These are phyloP conservation scores for Beauveria bassiana DNA, from an alignment of 2,329 filamentous ascomycete species.

Conservation along the genomic window DNA sequence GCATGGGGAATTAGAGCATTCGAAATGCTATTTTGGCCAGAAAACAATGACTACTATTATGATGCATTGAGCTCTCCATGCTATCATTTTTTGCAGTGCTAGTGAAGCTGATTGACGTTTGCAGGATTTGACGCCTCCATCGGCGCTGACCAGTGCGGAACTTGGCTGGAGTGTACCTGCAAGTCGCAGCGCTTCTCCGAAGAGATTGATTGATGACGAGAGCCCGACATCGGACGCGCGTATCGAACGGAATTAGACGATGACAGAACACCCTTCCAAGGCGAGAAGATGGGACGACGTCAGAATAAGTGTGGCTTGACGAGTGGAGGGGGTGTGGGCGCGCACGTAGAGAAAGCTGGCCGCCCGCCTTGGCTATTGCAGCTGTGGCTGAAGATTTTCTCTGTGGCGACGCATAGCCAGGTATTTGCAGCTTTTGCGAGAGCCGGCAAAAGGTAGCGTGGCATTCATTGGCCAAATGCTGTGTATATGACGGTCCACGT, in stretches of 20 bases:
- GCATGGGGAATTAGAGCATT: neutral
- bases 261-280: neutral
- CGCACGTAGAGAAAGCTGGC: neutral
- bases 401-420: neutral
- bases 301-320: slow-evolving; percentile 8
- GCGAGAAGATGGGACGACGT: slow-evolving; percentile 8
- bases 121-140: neutral
- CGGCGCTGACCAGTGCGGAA: neutral
- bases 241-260: neutral
- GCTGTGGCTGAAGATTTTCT: neutral
- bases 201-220: neutral
- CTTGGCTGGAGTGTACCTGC: neutral
- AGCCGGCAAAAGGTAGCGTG: neutral
- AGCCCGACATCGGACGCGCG: neutral
- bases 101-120: neutral
- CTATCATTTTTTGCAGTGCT: neutral
- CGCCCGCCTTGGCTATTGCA: neutral
- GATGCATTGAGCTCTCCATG: neutral
- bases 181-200: neutral
- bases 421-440: too few relatives aligned
- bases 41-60: neutral
- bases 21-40: neutral
- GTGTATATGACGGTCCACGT: neutral
- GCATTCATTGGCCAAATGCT: neutral
- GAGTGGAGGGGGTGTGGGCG: neutral